Evolutionary conservation across 2,329 filamentous ascomycete genomes (phyloP).

Genomic region (Pestalotiopsis sp.): DNA sequence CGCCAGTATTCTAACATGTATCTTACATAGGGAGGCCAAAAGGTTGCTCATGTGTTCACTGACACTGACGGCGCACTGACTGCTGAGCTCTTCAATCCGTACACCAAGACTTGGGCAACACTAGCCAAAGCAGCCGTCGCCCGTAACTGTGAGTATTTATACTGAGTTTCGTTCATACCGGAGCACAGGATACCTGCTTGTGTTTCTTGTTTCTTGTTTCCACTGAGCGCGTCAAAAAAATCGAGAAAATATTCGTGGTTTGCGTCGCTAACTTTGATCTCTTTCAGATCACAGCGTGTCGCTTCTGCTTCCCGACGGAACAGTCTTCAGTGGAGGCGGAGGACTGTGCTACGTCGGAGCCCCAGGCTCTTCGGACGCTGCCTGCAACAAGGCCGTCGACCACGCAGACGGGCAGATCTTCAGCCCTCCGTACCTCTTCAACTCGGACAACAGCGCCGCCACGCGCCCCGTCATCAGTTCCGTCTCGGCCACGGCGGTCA

Average conservation of each 20-base stretch:
- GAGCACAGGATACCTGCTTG: background rate
- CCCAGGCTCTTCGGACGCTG: constrained; percentile 25
- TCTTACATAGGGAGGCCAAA: constrained; percentile 42
- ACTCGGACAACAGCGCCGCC: constrained; percentile 39
- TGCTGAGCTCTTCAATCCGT: constrained; percentile 50
- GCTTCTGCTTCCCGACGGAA: constrained; percentile 52
- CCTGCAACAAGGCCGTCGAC: constrained; percentile 43
- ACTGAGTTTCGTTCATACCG: no score
- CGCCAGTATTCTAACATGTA: no score
- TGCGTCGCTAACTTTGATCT: background rate
- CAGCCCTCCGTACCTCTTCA: constrained; percentile 57
- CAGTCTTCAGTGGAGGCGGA: constrained; percentile 53
- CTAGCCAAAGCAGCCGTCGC: constrained; percentile 40
- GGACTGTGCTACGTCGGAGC: constrained; percentile 48
- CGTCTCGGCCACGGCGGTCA: constrained; percentile 29
- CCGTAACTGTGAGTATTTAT: constrained; percentile 37
- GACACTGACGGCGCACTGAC: constrained; percentile 43
- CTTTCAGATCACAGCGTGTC: constrained; percentile 46
- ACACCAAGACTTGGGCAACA: constrained; percentile 39
- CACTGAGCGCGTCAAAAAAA: background rate
- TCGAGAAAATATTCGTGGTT: background rate
- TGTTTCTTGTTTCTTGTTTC: no score
- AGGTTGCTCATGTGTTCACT: constrained; percentile 43
- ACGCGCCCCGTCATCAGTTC: constrained; percentile 44
- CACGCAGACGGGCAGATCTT: constrained; percentile 60